These are phyloP conservation scores for Rhytidiadelphus loreus DNA, from an alignment of 225 moss, liverwort and hornwort species.

Conservation along the genomic window DNA sequence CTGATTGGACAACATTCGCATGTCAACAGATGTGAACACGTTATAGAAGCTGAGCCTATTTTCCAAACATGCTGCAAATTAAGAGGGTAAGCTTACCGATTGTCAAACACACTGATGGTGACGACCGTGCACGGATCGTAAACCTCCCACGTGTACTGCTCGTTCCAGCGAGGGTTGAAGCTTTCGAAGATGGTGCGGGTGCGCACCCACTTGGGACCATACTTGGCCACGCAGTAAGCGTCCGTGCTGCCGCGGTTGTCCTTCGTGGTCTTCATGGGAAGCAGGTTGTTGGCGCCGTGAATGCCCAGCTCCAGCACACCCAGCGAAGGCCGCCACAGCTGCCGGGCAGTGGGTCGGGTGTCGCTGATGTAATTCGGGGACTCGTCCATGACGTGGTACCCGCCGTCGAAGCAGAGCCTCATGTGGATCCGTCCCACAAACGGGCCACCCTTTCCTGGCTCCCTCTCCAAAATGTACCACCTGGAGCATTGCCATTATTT, in stretches of 20 bases:
- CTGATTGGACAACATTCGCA: too few relatives aligned
- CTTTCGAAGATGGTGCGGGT: conserved; percentile 80
- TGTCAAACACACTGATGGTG: conserved; percentile 86
- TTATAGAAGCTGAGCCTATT: not conserved
- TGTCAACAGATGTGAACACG: not conserved
- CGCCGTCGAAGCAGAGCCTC: conserved; percentile 72
- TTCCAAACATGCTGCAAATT: not conserved
- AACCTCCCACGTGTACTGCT: conserved; percentile 97
- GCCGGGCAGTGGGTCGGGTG: conserved; percentile 68
- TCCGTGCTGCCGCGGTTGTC: conserved; percentile 60
- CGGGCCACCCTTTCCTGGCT: conserved; percentile 48
- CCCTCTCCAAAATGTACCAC: conserved; percentile 75
- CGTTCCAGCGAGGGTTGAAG: conserved; percentile 84
- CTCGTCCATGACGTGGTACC: conserved; percentile 91
- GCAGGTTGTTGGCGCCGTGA: conserved; percentile 68
- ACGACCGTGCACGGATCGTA: conserved; percentile 90
- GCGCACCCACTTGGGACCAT: conserved; percentile 87
- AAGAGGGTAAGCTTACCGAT: conserved; percentile 29
- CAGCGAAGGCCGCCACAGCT: conserved; percentile 67
- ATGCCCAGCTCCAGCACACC: conserved; percentile 84
- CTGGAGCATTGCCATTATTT: not conserved
- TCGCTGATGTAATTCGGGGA: conserved; percentile 68
- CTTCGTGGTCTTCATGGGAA: conserved; percentile 67
- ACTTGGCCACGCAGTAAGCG: conserved; percentile 83
- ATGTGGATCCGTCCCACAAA: conserved; percentile 79